Base-by-base conservation (phyloP, 2,329 filamentous ascomycete genomes). In the Colletotrichum melonis region DNA sequence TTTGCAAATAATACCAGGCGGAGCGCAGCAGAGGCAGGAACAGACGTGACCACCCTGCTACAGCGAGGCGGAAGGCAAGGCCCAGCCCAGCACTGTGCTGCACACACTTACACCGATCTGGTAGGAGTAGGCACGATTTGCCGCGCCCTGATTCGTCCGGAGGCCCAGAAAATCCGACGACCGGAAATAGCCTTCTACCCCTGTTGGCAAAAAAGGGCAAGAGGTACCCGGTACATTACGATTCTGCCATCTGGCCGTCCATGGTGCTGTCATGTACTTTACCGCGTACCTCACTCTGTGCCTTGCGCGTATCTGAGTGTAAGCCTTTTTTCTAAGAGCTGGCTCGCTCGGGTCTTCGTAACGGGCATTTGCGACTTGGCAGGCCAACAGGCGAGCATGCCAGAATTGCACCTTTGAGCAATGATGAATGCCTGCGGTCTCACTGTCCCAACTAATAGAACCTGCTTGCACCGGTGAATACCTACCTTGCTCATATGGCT, bases 161-260 rank as follows among this genome's bases (percentile, higher is more conserved):
- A 71, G 54, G 11, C 26, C 32, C 12, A 52, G 78, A 81, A 79
- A 77, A 77, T 81, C 80, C 80, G 80, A 55, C 63, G 63, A 63
- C 78, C 76, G 78, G 70, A 63, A 60, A 67, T 68, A 57, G 60
- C 55, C 26, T 65, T 19, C 24, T 11, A 38, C 62, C 70, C 69
- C 66, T 72, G 70, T 64, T 54, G 63, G 30, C 28, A 22, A 65
- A 28, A n/a, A 38, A 30, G 19, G 54, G 38, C 16, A 22, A n/a
- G 16, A 70, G 56, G 71, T 73, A 71, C 49, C 38, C 3, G 46
- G 19, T 73, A 73, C 71, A 32, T 73, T 35, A 9, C 8, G 8
- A 16, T 24, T 26, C 67, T 66, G 60, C 56, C 67, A 62, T 54
- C 60, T 70, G 56, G 55, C 67, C 60, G 71, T 64, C n/a, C 26